Evolutionary conservation across 148 eudicot genomes (phyloP).

Genomic region (Heliosperma pusillum): DNA sequence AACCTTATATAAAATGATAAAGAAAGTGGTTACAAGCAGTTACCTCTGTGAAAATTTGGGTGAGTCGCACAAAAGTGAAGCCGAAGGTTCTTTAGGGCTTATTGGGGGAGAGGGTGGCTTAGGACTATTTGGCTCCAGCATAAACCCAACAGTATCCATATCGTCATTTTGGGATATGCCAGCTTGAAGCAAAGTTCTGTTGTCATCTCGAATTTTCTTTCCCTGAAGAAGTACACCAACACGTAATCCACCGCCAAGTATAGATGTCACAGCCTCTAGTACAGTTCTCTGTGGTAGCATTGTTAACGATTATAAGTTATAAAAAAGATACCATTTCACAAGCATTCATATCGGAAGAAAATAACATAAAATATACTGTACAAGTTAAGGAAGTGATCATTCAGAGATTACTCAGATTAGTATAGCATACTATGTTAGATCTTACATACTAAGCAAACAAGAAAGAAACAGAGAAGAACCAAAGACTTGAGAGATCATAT

Average conservation of each 20-base stretch:
- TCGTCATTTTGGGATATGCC: constrained; percentile 63
- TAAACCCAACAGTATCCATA: constrained; percentile 68
- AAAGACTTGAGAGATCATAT: too few relatives aligned
- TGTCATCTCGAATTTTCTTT: constrained; percentile 83
- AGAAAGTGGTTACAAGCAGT: constrained; percentile 4
- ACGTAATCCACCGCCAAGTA: constrained; percentile 67
- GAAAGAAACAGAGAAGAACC: too few relatives aligned
- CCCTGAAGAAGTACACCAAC: constrained; percentile 92
- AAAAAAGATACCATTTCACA: background rate
- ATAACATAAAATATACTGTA: too few relatives aligned
- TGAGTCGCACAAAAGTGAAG: constrained; percentile 37
- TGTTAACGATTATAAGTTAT: constrained; percentile 2
- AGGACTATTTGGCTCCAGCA: constrained; percentile 26
- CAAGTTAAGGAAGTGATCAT: background rate
- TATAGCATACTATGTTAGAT: background rate
- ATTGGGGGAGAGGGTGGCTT: constrained; percentile 31
- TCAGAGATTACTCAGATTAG: background rate
- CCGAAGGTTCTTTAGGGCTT: constrained; percentile 36
- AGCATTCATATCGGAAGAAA: too few relatives aligned
- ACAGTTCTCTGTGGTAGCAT: constrained; percentile 58
- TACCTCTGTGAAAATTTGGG: constrained; percentile 57
- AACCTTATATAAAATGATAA: background rate
- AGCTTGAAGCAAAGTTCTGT: constrained; percentile 70
- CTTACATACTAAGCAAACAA: too few relatives aligned
- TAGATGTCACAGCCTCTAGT: constrained; percentile 76